These are phyloP conservation scores for Eucalyptus tenuipes DNA, from an alignment of 345 rosid genomes.

Conservation along the genomic window DNA sequence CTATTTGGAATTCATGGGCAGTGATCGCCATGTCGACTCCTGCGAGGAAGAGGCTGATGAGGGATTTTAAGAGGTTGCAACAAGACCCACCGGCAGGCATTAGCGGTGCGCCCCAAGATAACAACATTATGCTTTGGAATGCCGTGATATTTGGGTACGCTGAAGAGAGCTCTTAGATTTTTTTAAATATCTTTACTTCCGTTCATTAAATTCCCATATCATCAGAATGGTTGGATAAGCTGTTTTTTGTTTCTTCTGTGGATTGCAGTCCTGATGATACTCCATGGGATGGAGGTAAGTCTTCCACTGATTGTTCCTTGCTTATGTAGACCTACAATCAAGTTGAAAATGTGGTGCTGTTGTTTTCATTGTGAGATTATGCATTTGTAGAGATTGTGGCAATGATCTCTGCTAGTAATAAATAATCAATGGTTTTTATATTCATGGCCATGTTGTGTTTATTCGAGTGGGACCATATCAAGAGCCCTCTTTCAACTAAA, in stretches of 20 bases:
- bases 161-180: background rate
- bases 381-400: background rate
- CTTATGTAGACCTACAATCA: background rate
- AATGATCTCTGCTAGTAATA: background rate
- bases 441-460: background rate
- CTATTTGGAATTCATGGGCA: background rate
- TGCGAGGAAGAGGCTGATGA: slow-evolving; percentile 49
- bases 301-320: background rate
- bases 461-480: background rate
- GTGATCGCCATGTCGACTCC: slow-evolving; percentile 30
- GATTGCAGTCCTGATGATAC: slow-evolving; percentile 66
- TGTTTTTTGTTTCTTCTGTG: slow-evolving; percentile 6
- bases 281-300: slow-evolving; percentile 86
- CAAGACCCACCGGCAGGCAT: slow-evolving; percentile 50
- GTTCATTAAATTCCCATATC: background rate
- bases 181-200: background rate
- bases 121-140: slow-evolving; percentile 55
- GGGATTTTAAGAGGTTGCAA: slow-evolving; percentile 55
- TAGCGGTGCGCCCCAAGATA: slow-evolving; percentile 48
- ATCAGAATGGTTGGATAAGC: background rate
- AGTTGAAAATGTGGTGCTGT: background rate
- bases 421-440: background rate
- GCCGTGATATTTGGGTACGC: slow-evolving; percentile 43
- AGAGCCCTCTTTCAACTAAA: background rate
- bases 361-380: background rate